phyloP scores from a whole-genome alignment of 2,329 filamentous ascomycete species.

The Elsinoe arachidis region DNA sequence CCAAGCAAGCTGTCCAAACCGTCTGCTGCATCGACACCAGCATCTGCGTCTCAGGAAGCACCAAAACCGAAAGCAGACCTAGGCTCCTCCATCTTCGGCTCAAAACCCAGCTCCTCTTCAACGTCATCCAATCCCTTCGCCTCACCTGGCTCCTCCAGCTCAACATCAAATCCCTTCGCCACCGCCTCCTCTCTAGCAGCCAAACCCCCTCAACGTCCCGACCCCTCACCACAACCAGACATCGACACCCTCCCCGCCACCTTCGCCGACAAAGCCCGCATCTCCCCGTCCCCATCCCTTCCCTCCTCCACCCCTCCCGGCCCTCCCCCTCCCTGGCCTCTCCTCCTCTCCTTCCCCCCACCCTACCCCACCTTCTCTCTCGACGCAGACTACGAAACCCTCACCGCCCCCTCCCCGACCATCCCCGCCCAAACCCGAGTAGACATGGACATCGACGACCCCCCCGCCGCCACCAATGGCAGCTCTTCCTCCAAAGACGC shows the following conservation, averaged over 20 bases:
- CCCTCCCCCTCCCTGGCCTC: conserved; percentile 64
- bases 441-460: conserved; percentile 27
- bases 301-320: conserved; percentile 18
- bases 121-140: conserved; percentile 54
- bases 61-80: conserved; percentile 39
- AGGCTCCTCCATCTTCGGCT: conserved; percentile 63
- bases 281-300: conserved; percentile 34
- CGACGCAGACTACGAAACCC: conserved; percentile 85
- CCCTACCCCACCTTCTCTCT: conserved; percentile 70
- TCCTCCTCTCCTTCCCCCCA: conserved; percentile 52
- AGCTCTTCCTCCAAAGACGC: conserved; percentile 29
- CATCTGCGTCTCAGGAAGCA: conserved; percentile 20
- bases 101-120: conserved; percentile 32
- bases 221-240: conserved; percentile 25
- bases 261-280: conserved; percentile 61
- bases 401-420: conserved; percentile 51
- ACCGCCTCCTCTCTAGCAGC: conserved; percentile 34
- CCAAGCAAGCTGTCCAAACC: conserved; percentile 25
- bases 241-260: conserved; percentile 58
- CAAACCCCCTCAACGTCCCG: conserved; percentile 33
- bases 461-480: conserved; percentile 22
- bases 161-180: conserved; percentile 58
- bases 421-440: conserved; percentile 41
- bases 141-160: conserved; percentile 30
- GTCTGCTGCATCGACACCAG: conserved; percentile 13